Conservation (phyloP, 805 yeast genomes). For the Saccharomycopsis malanga region DNA sequence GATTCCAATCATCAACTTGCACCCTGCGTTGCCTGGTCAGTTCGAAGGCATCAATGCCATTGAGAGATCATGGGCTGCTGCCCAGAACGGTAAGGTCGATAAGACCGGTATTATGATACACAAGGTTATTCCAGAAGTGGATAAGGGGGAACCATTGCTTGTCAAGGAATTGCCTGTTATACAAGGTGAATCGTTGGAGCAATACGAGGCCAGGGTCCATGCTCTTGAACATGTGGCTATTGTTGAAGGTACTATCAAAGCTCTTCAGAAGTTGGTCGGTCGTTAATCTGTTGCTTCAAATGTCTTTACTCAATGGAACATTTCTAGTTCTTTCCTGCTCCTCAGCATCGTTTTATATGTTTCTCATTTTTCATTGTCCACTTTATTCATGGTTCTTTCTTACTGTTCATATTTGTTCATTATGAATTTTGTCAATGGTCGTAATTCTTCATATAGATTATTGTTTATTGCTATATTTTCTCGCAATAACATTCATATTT, state of each 20-base stretch:
- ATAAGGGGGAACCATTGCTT: conserved; percentile 82
- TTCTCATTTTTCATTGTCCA: neutral
- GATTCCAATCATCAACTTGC: conserved; percentile 83
- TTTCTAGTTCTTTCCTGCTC: no score
- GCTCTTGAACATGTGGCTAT: conserved; percentile 81
- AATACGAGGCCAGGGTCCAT: conserved; percentile 80
- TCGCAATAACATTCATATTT: no score
- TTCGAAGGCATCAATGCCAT: conserved; percentile 97
- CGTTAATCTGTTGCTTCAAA: neutral
- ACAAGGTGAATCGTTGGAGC: conserved; percentile 70
- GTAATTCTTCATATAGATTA: no score
- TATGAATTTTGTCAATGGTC: no score
- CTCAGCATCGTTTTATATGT: neutral
- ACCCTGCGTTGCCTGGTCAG: conserved; percentile 95
- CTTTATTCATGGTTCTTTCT: neutral
- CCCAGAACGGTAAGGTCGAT: conserved; percentile 69
- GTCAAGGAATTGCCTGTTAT: conserved; percentile 69
- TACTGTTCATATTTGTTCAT: no score
- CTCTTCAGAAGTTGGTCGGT: conserved; percentile 30
- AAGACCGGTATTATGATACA: conserved; percentile 96
- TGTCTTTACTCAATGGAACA: no score
- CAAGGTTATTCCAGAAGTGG: conserved; percentile 92
- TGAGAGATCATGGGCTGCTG: conserved; percentile 93
- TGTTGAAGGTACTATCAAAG: conserved; percentile 79
- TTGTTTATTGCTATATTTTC: no score